Percentiles rank a stretch among this genome's conserved stretches.
Evolutionary conservation across 2,329 filamentous ascomycete genomes (phyloP).

Genomic region (Colletotrichum neosansevieriae): DNA sequence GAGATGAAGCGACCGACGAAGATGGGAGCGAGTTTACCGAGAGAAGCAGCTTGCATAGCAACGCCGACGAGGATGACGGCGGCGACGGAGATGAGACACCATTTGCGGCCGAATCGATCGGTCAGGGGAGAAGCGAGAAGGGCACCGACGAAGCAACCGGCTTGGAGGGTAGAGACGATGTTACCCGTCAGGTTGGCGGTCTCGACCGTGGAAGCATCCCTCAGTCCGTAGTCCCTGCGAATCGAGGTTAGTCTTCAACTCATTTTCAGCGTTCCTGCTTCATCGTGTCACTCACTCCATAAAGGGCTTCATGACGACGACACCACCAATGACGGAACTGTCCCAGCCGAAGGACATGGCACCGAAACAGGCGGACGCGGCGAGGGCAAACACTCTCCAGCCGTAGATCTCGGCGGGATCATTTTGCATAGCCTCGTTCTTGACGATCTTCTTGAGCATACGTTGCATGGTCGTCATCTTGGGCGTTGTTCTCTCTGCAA

Average conservation of each 20-base stretch:
- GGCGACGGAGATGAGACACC: constrained; percentile 65
- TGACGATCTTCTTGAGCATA: constrained; percentile 58
- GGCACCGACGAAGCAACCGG: constrained; percentile 47
- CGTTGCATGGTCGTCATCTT: constrained; percentile 36
- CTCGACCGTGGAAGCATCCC: constrained; percentile 26
- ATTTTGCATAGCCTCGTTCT: constrained; percentile 71
- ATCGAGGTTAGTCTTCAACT: constrained; percentile 56
- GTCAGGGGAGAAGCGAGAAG: constrained; percentile 52
- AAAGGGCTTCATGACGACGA: constrained; percentile 71
- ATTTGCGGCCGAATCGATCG: constrained; percentile 56
- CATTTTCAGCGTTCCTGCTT: neutral
- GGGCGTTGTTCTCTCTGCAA: constrained; percentile 26
- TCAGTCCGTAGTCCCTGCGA: constrained; percentile 53
- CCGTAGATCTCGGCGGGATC: constrained; percentile 78
- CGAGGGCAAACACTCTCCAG: constrained; percentile 74
- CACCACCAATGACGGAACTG: constrained; percentile 76
- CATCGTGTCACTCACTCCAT: constrained; percentile 53
- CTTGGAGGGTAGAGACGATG: constrained; percentile 46
- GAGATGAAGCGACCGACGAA: constrained; percentile 71
- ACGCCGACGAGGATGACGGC: constrained; percentile 68
- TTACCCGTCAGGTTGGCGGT: constrained; percentile 44
- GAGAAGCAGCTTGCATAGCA: constrained; percentile 70
- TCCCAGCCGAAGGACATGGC: constrained; percentile 71
- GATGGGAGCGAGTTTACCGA: constrained; percentile 68
- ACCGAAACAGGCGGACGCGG: constrained; percentile 66